These are phyloP conservation scores for Waltiozyma sp. DNA, from an alignment of 1,139 yeast species.

Conservation along the genomic window DNA sequence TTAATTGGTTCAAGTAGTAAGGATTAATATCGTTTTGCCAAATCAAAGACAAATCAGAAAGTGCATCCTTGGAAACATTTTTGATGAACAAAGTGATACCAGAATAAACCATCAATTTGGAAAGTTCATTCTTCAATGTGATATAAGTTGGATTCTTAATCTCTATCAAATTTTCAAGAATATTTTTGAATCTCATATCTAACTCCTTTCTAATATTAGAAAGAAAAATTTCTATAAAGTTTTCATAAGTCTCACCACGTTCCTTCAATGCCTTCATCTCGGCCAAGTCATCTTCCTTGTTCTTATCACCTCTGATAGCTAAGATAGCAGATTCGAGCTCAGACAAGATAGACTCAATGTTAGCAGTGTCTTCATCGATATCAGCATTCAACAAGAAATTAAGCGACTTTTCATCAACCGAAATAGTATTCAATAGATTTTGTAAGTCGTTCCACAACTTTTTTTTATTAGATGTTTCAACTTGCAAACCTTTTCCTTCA, in stretches of 20 bases:
- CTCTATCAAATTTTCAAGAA: slow-evolving; percentile 25
- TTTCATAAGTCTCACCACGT: slow-evolving; percentile 51
- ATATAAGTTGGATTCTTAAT: slow-evolving; percentile 21
- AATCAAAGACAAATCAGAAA: slow-evolving; percentile 26
- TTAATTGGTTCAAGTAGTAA: slow-evolving; percentile 6
- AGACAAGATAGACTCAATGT: slow-evolving; percentile 49
- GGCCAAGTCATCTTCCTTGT: slow-evolving; percentile 37
- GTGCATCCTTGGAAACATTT: slow-evolving; percentile 36
- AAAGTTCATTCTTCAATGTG: slow-evolving; percentile 21
- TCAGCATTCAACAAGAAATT: slow-evolving; percentile 35
- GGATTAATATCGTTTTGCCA: slow-evolving; percentile 17
- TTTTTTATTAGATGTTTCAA: slow-evolving; percentile 74
- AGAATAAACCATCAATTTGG: slow-evolving; percentile 40
- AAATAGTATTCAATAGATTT: slow-evolving; percentile 57
- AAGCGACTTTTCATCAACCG: slow-evolving; percentile 48
- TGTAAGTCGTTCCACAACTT: slow-evolving; percentile 58
- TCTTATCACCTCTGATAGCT: slow-evolving; percentile 42
- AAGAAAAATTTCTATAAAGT: slow-evolving; percentile 43
- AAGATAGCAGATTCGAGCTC: slow-evolving; percentile 53
- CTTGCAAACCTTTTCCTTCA: slow-evolving; percentile 76
- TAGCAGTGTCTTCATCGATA: slow-evolving; percentile 37
- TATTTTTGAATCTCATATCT: slow-evolving; percentile 30
- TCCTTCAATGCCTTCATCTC: slow-evolving; percentile 68
- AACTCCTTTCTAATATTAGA: slow-evolving; percentile 37
- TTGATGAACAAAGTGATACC: slow-evolving; percentile 60